Base-by-base conservation (phyloP, 2,329 filamentous ascomycete species). In the Grosmannia clavigera region DNA sequence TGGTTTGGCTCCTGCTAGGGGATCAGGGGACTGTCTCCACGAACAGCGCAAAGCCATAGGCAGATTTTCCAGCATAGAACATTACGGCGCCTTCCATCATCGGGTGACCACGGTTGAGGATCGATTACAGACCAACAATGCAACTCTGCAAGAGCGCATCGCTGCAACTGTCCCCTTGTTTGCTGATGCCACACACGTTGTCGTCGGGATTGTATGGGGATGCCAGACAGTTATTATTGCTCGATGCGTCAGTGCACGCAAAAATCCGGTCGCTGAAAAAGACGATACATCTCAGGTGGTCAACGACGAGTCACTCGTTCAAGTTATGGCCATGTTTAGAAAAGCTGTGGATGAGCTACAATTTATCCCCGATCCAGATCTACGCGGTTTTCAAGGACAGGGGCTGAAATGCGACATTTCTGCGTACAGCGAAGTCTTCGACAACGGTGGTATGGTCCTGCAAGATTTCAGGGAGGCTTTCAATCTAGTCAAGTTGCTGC, bases 371-470 rank as follows among this genome's bases (percentile, higher is more conserved):
- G 38, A 58, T 12, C 51, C 22, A 12, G 40, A 58, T 10, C n/a
- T 55, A 29, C 19, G 12, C 11, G 16, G 19, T 5, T 19, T 58
- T 4, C 16, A 29, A 2, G n/a, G 19, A 7, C 2, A 51, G 14
- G 52, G 27, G 3, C n/a, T 27, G 25, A 2, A 35, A 3, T 29
- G 40, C 2, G 40, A 43, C 25, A 16, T 61, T 1, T 27, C 43
- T 10, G 60, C 60, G 2, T 58, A 61, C 52, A 61, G 60, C 27
- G 60, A 61, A 35, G n/a, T 50, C 5, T 58, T 57, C 22, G 33
- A 53, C 5, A 29, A 46, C 1, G 35, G 29, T 27, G 57, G 57
- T 19, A 31, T 61, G 16, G 31, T 57, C 25, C 16, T 61, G 52
- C 0, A 53, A n/a, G 53, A 57, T 35, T 19, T 59, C 25, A 6